A percentile compares a stretch with the other conserved stretches of the same genome.
Evolutionary conservation across 164 flowering plant genomes (phyloP).

Genomic region (Macadamia tetraphylla): DNA sequence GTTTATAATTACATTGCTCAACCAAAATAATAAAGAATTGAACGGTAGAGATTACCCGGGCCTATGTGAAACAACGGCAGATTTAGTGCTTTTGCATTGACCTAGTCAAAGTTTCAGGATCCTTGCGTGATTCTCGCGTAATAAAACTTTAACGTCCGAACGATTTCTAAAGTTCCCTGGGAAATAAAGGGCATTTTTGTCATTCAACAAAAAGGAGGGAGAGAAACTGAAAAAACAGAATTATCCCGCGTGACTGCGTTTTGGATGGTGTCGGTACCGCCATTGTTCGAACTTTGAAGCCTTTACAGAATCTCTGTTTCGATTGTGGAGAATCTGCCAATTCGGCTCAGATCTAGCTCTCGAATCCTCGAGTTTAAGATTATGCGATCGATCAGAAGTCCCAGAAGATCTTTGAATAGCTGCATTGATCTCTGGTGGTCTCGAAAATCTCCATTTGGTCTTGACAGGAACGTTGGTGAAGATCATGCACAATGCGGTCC

Average conservation of each 20-base stretch:
- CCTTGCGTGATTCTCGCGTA: too few relatives aligned
- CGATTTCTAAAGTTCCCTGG: not conserved
- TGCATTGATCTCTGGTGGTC: not conserved
- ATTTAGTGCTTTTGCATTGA: not conserved
- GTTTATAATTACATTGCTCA: too few relatives aligned
- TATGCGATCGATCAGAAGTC: not conserved
- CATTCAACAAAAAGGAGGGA: not conserved
- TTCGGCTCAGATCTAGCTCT: not conserved
- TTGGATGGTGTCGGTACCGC: conserved; percentile 7
- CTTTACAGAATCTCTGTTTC: conserved; percentile 4
- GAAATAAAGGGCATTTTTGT: not conserved
- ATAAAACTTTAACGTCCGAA: too few relatives aligned
- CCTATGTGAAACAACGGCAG: too few relatives aligned
- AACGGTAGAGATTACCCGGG: too few relatives aligned
- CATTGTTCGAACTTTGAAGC: not conserved
- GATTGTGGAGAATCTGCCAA: not conserved
- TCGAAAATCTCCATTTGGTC: not conserved
- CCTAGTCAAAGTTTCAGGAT: not conserved
- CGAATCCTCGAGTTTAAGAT: not conserved
- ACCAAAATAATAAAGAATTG: too few relatives aligned
- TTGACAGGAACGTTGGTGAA: not conserved
- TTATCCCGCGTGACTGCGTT: not conserved
- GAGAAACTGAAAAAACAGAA: conserved; percentile 2
- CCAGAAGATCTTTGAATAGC: not conserved
- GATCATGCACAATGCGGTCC: conserved; percentile 1